A percentile compares a stretch with the other conserved stretches of the same genome.
These are phyloP conservation scores for Yamadazyma buinensis DNA, from an alignment of 1,139 yeast species.

Conservation along the genomic window DNA sequence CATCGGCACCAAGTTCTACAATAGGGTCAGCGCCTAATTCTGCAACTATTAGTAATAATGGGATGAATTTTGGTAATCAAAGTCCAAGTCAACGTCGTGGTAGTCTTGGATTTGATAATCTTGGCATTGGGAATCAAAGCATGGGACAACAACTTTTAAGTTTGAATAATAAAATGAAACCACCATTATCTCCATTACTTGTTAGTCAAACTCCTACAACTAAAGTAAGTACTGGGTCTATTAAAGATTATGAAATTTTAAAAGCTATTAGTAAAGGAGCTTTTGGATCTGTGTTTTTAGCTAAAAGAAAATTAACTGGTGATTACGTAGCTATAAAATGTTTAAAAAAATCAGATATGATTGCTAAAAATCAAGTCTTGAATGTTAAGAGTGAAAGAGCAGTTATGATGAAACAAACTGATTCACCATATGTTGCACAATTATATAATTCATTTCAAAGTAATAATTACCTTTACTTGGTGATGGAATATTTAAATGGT, in stretches of 20 bases:
- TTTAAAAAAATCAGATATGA: slow-evolving; percentile 92
- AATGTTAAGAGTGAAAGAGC: slow-evolving; percentile 95
- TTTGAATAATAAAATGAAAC: slow-evolving; percentile 23
- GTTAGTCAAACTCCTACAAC: slow-evolving; percentile 56
- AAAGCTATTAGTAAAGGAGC: slow-evolving; percentile 98
- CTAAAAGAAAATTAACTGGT: slow-evolving; percentile 80
- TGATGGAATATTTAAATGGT: slow-evolving; percentile 95
- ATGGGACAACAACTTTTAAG: slow-evolving; percentile 2
- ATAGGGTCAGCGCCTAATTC: too few relatives aligned
- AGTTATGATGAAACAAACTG: slow-evolving; percentile 95
- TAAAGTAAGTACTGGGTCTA: slow-evolving; percentile 60
- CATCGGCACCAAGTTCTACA: too few relatives aligned
- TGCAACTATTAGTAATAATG: neutral
- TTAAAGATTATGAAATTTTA: slow-evolving; percentile 82
- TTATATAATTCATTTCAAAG: slow-evolving; percentile 88
- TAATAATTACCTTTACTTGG: slow-evolving; percentile 79
- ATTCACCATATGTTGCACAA: slow-evolving; percentile 91
- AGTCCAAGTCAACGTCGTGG: neutral
- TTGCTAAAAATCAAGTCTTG: slow-evolving; percentile 92
- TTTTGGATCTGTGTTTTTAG: slow-evolving; percentile 90
- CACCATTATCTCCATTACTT: slow-evolving; percentile 79
- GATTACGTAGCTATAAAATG: slow-evolving; percentile 96
- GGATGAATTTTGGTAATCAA: neutral
- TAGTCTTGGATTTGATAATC: slow-evolving; percentile 3
- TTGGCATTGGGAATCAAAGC: too few relatives aligned